phyloP scores from a whole-genome alignment of 2,329 filamentous ascomycete species.

The Monosporascus sp. region DNA sequence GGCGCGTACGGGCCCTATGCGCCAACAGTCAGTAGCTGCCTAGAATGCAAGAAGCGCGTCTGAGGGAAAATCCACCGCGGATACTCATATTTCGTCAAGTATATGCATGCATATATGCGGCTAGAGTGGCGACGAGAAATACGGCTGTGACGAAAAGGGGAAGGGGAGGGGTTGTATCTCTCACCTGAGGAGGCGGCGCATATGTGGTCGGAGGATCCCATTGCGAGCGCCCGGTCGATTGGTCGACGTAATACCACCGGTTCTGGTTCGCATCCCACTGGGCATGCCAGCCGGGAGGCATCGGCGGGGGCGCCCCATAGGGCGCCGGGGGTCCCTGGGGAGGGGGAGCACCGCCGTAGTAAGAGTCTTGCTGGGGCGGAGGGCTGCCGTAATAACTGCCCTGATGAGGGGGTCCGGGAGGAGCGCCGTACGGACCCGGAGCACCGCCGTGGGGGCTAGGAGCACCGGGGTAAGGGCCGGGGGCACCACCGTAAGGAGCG shows the following conservation, averaged over 20 bases:
- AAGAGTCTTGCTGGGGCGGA: slow-evolving; percentile 1
- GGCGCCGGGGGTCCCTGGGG: slow-evolving; percentile 4
- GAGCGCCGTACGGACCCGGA: neutral
- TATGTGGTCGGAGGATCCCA: slow-evolving; percentile 41
- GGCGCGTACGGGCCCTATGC: slow-evolving; percentile 11
- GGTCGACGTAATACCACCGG: slow-evolving; percentile 54
- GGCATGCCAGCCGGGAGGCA: slow-evolving; percentile 8
- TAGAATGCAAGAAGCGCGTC: too few relatives aligned
- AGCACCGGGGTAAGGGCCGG: too few relatives aligned
- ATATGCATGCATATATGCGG: too few relatives aligned
- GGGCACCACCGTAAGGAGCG: too few relatives aligned
- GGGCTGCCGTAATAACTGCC: neutral
- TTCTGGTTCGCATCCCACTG: slow-evolving; percentile 35
- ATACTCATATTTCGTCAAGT: too few relatives aligned
- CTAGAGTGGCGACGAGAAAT: too few relatives aligned
- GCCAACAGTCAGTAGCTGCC: neutral
- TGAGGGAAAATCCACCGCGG: too few relatives aligned
- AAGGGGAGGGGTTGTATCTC: neutral
- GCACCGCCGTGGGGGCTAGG: too few relatives aligned
- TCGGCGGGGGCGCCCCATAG: slow-evolving; percentile 8
- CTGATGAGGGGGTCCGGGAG: neutral
- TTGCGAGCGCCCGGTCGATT: slow-evolving; percentile 48
- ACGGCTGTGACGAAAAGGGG: too few relatives aligned
- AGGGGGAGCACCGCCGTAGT: neutral
- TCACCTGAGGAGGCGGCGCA: slow-evolving; percentile 6